Percentiles rank a stretch among this genome's conserved stretches.
Evolutionary conservation across 2,329 filamentous ascomycete species (phyloP).

Genomic region (Chrysoporthe deuterocubensis): DNA sequence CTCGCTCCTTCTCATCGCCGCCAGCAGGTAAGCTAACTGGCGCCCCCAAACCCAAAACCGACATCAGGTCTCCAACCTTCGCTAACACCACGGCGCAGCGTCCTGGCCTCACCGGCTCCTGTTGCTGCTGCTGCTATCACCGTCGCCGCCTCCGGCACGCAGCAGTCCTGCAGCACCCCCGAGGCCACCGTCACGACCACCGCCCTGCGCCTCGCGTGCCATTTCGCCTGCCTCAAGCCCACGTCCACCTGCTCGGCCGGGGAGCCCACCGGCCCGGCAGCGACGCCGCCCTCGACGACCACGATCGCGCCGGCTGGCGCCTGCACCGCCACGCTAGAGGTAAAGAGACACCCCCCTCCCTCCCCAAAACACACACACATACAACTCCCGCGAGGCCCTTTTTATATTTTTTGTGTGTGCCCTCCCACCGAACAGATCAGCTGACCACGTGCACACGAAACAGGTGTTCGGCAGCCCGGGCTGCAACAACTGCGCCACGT

Average conservation of each 20-base stretch:
- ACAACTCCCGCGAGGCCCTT: too few species aligned
- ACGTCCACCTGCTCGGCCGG: background rate
- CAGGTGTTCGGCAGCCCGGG: constrained; percentile 2
- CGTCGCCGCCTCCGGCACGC: background rate
- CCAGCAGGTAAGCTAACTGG: background rate
- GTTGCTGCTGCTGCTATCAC: background rate
- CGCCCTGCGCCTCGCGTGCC: background rate
- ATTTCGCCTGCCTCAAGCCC: constrained; percentile 3
- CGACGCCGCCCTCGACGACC: background rate
- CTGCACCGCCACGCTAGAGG: constrained; percentile 14
- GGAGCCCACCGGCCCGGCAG: constrained; percentile 18
- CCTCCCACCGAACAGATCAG: background rate
- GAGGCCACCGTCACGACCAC: constrained; percentile 4
- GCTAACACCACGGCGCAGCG: background rate
- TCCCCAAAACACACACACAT: background rate
- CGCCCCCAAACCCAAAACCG: background rate
- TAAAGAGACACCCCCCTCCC: background rate
- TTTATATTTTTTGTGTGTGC: too few species aligned
- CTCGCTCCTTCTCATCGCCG: constrained; percentile 3
- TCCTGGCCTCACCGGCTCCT: constrained; percentile 1
- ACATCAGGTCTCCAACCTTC: background rate
- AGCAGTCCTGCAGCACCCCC: constrained; percentile 14
- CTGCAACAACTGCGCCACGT: constrained; percentile 14
- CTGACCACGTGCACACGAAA: background rate
- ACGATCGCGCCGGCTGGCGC: constrained; percentile 1